phyloP scores from a whole-genome alignment of 2,329 filamentous ascomycete species.

The Colletotrichum tabaci region DNA sequence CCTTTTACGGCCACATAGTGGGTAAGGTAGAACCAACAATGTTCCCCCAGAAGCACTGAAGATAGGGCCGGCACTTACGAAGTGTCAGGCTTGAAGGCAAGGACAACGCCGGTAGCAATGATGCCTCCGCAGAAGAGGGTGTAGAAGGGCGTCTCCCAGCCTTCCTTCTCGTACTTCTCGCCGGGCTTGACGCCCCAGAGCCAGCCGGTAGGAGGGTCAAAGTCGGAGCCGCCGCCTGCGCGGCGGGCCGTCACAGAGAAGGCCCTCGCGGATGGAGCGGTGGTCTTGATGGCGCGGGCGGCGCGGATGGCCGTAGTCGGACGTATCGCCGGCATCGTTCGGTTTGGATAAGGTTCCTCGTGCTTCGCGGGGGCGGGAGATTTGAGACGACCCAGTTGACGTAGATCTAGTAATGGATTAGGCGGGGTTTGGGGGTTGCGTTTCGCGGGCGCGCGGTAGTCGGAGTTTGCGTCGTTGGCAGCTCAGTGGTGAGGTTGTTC shows the following conservation, averaged over 20 bases:
- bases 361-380: not conserved
- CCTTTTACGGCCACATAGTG: too few species aligned
- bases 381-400: constrained; percentile 29
- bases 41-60: not conserved
- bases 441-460: constrained; percentile 31
- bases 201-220: constrained; percentile 92
- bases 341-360: not conserved
- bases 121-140: constrained; percentile 88
- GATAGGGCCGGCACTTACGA: constrained; percentile 77
- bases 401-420: constrained; percentile 10
- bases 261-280: constrained; percentile 49
- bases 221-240: constrained; percentile 72
- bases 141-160: constrained; percentile 91
- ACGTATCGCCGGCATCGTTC: constrained; percentile 43
- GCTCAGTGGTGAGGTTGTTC: constrained; percentile 35
- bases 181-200: constrained; percentile 95
- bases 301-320: constrained; percentile 43
- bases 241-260: constrained; percentile 63
- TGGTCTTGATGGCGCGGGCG: constrained; percentile 53
- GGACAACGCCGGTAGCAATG: constrained; percentile 80
- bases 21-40: too few species aligned
- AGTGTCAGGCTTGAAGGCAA: constrained; percentile 98
- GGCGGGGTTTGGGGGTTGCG: constrained; percentile 12
- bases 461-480: constrained; percentile 38
- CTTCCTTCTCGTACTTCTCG: constrained; percentile 95